Conservation (phyloP, 2,329 filamentous ascomycete genomes). For the Periconia digitata region DNA sequence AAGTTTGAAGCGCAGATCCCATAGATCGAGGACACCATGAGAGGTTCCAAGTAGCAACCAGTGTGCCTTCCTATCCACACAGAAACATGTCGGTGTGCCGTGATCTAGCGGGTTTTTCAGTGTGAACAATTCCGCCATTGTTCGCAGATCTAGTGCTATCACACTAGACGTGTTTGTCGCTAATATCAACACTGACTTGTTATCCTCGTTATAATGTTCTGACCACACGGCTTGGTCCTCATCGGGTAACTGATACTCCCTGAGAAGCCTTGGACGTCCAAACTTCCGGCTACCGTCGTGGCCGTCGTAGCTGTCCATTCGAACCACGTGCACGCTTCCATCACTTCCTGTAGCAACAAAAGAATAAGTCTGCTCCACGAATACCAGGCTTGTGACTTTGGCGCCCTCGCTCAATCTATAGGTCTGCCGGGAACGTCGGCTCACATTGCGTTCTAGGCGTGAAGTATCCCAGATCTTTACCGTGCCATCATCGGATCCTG, state of each 20-base stretch:
- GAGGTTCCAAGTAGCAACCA: constrained; percentile 92
- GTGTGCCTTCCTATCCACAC: constrained; percentile 79
- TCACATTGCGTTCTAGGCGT: constrained; percentile 86
- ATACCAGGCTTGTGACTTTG: constrained; percentile 79
- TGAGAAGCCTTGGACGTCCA: constrained; percentile 72
- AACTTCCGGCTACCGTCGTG: constrained; percentile 66
- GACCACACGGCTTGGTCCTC: constrained; percentile 85
- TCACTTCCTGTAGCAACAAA: constrained; percentile 90
- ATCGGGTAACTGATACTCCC: constrained; percentile 70
- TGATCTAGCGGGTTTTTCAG: constrained; percentile 89
- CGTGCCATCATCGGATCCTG: constrained; percentile 85
- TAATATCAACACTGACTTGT: constrained; percentile 78
- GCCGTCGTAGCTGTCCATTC: constrained; percentile 67
- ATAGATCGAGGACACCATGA: constrained; percentile 88
- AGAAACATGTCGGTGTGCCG: constrained; percentile 88
- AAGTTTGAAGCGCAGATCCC: constrained; percentile 94
- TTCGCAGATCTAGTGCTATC: constrained; percentile 80
- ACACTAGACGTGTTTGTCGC: constrained; percentile 85
- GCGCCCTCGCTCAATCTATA: constrained; percentile 73
- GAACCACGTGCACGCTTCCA: constrained; percentile 79
- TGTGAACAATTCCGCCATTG: constrained; percentile 78
- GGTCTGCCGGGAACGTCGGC: constrained; percentile 82
- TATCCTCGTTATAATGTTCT: constrained; percentile 85
- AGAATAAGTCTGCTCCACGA: constrained; percentile 90
- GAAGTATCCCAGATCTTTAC: constrained; percentile 94